Conservation (phyloP, 345 rosid species). For the Salix koriyanagi region DNA sequence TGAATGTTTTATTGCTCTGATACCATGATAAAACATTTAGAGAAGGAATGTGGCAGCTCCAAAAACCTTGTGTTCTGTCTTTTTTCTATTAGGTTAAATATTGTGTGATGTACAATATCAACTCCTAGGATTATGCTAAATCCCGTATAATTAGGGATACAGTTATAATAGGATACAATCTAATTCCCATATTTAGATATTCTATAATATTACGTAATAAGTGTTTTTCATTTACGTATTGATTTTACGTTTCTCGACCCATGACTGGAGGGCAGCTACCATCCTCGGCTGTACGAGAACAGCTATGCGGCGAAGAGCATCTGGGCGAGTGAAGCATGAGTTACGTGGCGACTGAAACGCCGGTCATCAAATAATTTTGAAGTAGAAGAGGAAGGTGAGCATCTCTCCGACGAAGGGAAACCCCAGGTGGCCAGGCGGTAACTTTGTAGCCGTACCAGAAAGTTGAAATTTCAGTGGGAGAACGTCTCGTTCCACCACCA, state of each 20-base stretch:
- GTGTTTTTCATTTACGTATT: constrained; percentile 3
- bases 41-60: too few relatives aligned
- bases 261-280: constrained; percentile 27
- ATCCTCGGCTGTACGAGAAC: constrained; percentile 26
- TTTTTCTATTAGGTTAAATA: too few relatives aligned
- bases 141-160: too few relatives aligned
- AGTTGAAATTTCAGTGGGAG: constrained; percentile 13
- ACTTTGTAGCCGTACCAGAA: constrained; percentile 11
- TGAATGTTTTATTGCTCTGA: too few relatives aligned
- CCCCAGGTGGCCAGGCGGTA: constrained; percentile 36
- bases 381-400: constrained; percentile 31
- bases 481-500: constrained; percentile 52
- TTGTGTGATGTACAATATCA: too few relatives aligned
- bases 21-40: too few relatives aligned
- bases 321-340: constrained; percentile 27
- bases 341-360: background rate
- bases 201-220: background rate
- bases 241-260: constrained; percentile 29
- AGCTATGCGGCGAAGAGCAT: constrained; percentile 31
- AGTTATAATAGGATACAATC: too few relatives aligned
- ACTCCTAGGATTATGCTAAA: too few relatives aligned
- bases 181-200: too few relatives aligned
- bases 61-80: too few relatives aligned
- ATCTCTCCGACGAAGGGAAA: constrained; percentile 36
- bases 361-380: background rate